A percentile compares a stretch with the other conserved stretches of the same genome.
phyloP scores from a whole-genome alignment of 2,329 filamentous ascomycete genomes.

The Cladosporium oxysporum region DNA sequence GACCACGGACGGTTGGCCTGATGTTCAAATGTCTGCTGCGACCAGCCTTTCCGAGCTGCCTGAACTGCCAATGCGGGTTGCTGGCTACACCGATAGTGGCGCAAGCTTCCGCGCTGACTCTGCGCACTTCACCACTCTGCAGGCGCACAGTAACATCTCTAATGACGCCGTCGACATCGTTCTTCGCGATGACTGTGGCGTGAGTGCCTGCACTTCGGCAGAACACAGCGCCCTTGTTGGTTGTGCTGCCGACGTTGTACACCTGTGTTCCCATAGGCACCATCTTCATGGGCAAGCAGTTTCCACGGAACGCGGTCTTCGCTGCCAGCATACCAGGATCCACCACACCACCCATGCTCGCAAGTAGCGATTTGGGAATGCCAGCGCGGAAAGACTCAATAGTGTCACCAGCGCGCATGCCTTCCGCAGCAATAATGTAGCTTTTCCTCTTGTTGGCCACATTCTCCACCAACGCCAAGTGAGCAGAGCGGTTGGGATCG shows the following conservation, averaged over 20 bases:
- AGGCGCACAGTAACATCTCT: slow-evolving; percentile 81
- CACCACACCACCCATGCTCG: slow-evolving; percentile 87
- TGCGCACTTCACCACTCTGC: slow-evolving; percentile 89
- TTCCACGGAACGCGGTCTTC: slow-evolving; percentile 90
- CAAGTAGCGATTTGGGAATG: slow-evolving; percentile 81
- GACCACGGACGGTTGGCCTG: slow-evolving; percentile 89
- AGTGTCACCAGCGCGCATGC: slow-evolving; percentile 85
- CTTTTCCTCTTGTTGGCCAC: slow-evolving; percentile 73
- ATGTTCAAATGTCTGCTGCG: slow-evolving; percentile 92
- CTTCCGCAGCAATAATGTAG: slow-evolving; percentile 95
- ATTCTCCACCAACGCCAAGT: slow-evolving; percentile 83
- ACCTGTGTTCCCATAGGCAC: slow-evolving; percentile 92
- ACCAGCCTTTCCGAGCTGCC: slow-evolving; percentile 91
- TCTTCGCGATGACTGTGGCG: slow-evolving; percentile 84
- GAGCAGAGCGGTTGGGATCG: slow-evolving; percentile 88
- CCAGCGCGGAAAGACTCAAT: slow-evolving; percentile 90
- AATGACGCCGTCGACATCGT: slow-evolving; percentile 71
- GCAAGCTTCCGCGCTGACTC: slow-evolving; percentile 87
- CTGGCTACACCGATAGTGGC: slow-evolving; percentile 93
- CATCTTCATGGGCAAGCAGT: slow-evolving; percentile 94
- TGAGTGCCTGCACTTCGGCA: slow-evolving; percentile 94
- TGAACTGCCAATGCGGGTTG: slow-evolving; percentile 88
- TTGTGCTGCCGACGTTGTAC: slow-evolving; percentile 80
- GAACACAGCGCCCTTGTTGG: slow-evolving; percentile 77
- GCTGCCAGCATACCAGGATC: slow-evolving; percentile 96